Percentiles rank a stretch among this genome's conserved stretches.
Conservation (phyloP, 805 yeast genomes). For the Teunomyces gatunensis region DNA sequence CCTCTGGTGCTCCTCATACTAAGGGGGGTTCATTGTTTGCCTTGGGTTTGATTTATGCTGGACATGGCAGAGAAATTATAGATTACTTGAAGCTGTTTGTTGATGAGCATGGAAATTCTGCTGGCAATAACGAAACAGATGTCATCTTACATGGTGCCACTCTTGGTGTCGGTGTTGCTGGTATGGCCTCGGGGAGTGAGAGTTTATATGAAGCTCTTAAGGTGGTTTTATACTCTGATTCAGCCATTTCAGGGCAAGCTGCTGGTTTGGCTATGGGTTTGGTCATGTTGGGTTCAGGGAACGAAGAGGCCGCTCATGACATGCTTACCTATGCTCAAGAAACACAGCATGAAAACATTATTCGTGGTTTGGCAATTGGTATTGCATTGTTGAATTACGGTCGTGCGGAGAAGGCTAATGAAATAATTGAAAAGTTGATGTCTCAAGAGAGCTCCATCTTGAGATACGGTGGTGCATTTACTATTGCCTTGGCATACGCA, state of each 20-base stretch:
- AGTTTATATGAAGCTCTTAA: conserved; percentile 77
- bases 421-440: conserved; percentile 61
- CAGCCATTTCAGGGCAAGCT: conserved; percentile 93
- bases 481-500: conserved; percentile 92
- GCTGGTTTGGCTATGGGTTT: conserved; percentile 96
- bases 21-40: conserved; percentile 96
- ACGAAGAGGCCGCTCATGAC: conserved; percentile 63
- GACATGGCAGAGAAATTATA: conserved; percentile 87
- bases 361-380: conserved; percentile 90
- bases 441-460: conserved; percentile 76
- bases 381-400: conserved; percentile 85
- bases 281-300: conserved; percentile 89
- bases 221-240: conserved; percentile 81
- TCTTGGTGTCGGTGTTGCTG: conserved; percentile 93
- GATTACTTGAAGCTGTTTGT: conserved; percentile 73
- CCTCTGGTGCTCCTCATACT: conserved; percentile 76
- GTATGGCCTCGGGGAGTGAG: conserved; percentile 83
- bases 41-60: conserved; percentile 90
- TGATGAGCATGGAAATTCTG: conserved; percentile 61
- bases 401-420: conserved; percentile 77
- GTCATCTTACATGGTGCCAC: conserved; percentile 94
- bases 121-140: conserved; percentile 70
- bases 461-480: conserved; percentile 94
- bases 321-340: conserved; percentile 91
- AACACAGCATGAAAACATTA: conserved; percentile 92